Evolutionary conservation across 352 stramenopile species (phyloP), one percentile per base, ranked within the genome.

Genomic region (Pythium aristosporum): DNA sequence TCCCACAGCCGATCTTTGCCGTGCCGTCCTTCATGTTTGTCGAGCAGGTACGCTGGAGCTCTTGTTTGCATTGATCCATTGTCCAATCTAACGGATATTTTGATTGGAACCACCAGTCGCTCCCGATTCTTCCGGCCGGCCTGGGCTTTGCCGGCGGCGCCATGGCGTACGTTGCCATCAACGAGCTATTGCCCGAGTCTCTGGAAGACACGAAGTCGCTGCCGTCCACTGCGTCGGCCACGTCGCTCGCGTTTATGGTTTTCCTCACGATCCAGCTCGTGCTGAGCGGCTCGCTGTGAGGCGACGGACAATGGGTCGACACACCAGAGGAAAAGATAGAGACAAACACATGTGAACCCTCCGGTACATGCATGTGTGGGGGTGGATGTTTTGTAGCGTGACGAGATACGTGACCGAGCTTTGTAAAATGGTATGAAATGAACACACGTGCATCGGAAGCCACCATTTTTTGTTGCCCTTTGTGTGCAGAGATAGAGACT

Each of bases 1-100:
- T 95, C 25, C 93, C 92, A 18, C 97, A 99, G 73, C 97, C 97
- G 8, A 78, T 99, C 28, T 99, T 99, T 77, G 96, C 97, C n/a
- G 95, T 99, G 13, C 97, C 96, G 5, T 94, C 95, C 8, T 99
- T 98, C 72, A 62, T 98, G 51, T 92, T 91, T 67, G 83, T 92
- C 30, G 83, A 92, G 65, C 79, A 88, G 71, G 67, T 74, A 44
- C 39, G 57, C 21, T 47, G 36, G 30, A 15, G 36, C 32, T 37
- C 15, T 57, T 20, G 16, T 32, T 15, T 53, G 12, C 42, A 20
- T 48, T 18, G 20, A 15, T 28, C 42, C 7, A 37, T 28, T 30
- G 21, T 11, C 18, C 23, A 28, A 25, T 63, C 6, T 47, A 11
- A 16, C 9, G 23, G 23, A n/a, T 20, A 18, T 20, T 61, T 18